Evolutionary conservation across 2,329 filamentous ascomycete genomes (phyloP).

Genomic region (Aspergillus udagawae): DNA sequence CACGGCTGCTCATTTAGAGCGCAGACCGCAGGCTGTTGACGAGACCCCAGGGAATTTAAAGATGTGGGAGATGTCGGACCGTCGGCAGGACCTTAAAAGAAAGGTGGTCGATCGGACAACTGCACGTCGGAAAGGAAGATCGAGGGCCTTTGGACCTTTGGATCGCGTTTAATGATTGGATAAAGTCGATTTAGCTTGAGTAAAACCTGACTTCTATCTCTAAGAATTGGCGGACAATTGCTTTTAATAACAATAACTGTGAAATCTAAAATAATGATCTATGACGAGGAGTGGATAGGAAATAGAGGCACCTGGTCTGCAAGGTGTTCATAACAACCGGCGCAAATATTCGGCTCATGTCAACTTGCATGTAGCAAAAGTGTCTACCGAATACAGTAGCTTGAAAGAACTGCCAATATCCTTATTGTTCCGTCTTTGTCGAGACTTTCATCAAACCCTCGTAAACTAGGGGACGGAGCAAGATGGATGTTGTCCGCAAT

Average conservation of each 20-base stretch:
- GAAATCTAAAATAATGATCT: background rate
- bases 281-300: background rate
- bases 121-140: background rate
- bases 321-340: background rate
- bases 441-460: too few relatives aligned
- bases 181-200: background rate
- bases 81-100: background rate
- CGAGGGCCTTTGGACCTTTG: background rate
- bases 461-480: too few relatives aligned
- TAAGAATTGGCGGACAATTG: background rate
- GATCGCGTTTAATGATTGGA: background rate
- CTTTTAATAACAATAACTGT: background rate
- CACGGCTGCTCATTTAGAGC: constrained; percentile 15
- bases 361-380: too few relatives aligned
- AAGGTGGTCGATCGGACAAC: constrained; percentile 1
- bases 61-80: constrained; percentile 1
- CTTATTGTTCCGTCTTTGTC: too few relatives aligned
- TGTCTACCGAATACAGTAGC: too few relatives aligned
- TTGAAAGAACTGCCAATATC: too few relatives aligned
- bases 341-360: too few relatives aligned
- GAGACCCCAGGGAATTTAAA: constrained; percentile 9
- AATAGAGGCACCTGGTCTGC: background rate
- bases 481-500: too few relatives aligned
- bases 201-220: background rate
- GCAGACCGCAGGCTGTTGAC: constrained; percentile 20